phyloP scores from a whole-genome alignment of 1,284 basidiomycete species.

The Puccinia brachypodii region DNA sequence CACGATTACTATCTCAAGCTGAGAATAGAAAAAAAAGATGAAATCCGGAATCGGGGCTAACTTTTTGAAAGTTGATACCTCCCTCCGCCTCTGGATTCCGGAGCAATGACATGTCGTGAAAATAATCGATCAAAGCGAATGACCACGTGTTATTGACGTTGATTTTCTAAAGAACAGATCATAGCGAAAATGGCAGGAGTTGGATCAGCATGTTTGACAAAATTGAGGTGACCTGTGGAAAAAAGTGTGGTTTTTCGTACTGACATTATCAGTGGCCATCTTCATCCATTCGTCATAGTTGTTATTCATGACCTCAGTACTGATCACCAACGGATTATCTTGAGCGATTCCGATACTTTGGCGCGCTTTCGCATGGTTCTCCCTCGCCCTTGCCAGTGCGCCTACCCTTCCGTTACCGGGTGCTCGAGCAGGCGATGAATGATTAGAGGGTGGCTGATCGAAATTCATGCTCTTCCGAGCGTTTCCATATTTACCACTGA shows the following conservation, averaged over 20 bases:
- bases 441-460: background rate
- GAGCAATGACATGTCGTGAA: slow-evolving; percentile 96
- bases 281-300: slow-evolving; percentile 99
- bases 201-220: background rate
- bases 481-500: slow-evolving; percentile 38
- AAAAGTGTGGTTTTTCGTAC: slow-evolving; percentile 52
- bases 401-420: slow-evolving; percentile 30
- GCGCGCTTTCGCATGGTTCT: slow-evolving; percentile 28
- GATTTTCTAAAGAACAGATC: slow-evolving; percentile 74
- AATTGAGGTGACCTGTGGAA: background rate
- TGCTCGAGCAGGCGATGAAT: slow-evolving; percentile 18
- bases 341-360: slow-evolving; percentile 27
- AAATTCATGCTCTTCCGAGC: slow-evolving; percentile 39
- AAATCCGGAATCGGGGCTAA: background rate
- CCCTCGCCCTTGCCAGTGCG: slow-evolving; percentile 41
- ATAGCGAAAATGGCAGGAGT: background rate
- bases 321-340: slow-evolving; percentile 38
- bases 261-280: slow-evolving; percentile 96
- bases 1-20: slow-evolving; percentile 15
- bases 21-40: background rate
- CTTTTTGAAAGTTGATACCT: slow-evolving; percentile 47
- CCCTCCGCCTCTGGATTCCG: slow-evolving; percentile 83
- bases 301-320: slow-evolving; percentile 72
- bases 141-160: slow-evolving; percentile 97
- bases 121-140: slow-evolving; percentile 97